Conservation (phyloP, 495 filamentous ascomycete genomes). For the Venustampulla echinocandica region DNA sequence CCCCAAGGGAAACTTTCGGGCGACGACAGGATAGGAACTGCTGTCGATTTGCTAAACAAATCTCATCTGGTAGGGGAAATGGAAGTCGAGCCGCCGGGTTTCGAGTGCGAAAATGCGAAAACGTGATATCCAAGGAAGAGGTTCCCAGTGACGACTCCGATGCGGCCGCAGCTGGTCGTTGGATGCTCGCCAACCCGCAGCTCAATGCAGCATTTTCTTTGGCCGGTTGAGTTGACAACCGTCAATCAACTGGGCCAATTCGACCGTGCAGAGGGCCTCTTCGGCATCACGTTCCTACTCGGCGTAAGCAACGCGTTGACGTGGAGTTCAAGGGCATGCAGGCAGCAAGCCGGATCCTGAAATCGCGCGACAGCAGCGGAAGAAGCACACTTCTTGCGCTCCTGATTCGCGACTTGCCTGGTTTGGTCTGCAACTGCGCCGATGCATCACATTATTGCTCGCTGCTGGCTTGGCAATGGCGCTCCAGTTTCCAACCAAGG, state of each 20-base stretch:
- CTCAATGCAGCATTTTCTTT: conserved; percentile 13
- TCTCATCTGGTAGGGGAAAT: too few relatives aligned
- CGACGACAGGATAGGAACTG: too few relatives aligned
- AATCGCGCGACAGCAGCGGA: neutral
- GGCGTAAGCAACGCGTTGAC: neutral
- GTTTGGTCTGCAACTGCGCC: conserved; percentile 13
- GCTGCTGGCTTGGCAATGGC: neutral
- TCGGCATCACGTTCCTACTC: neutral
- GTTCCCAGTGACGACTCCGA: neutral
- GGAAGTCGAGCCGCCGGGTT: too few relatives aligned
- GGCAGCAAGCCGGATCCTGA: conserved; percentile 2
- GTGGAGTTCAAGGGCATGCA: conserved; percentile 2
- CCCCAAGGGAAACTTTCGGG: too few relatives aligned
- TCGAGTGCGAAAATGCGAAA: too few relatives aligned
- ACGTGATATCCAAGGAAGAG: too few relatives aligned
- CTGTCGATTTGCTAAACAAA: too few relatives aligned
- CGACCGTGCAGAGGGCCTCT: conserved; percentile 3
- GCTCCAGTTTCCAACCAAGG: conserved; percentile 13
- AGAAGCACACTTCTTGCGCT: neutral
- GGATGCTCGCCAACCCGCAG: neutral
- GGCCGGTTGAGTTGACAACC: conserved; percentile 1
- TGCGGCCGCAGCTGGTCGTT: neutral
- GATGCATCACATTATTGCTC: conserved; percentile 11
- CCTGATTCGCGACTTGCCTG: conserved; percentile 17
- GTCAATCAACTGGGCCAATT: neutral